Evolutionary conservation across 2,329 filamentous ascomycete genomes (phyloP).

Genomic region (Aspergillus spinulosporus): DNA sequence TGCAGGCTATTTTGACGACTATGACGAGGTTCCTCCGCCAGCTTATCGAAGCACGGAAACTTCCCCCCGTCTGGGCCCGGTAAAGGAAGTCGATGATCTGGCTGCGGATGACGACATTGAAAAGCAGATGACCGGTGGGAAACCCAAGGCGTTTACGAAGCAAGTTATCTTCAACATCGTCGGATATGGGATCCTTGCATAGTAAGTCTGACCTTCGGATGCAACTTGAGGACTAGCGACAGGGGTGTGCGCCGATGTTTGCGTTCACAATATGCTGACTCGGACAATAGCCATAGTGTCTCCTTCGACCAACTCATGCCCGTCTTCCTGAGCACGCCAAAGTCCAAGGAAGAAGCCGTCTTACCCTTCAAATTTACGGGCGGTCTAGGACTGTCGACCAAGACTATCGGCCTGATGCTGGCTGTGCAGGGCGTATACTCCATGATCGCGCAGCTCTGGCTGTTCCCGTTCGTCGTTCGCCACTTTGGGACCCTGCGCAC

Average conservation of each 20-base stretch:
- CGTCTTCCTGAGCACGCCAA: constrained; percentile 77
- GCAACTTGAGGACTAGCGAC: constrained; percentile 1
- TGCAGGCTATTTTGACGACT: constrained; percentile 57
- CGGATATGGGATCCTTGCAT: constrained; percentile 88
- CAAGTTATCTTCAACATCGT: constrained; percentile 85
- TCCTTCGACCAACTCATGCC: constrained; percentile 93
- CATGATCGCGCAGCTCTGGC: constrained; percentile 77
- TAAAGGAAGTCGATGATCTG: constrained; percentile 31
- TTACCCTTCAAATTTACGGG: constrained; percentile 88
- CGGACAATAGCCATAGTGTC: constrained; percentile 76
- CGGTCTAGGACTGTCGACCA: constrained; percentile 79
- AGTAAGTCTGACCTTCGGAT: constrained; percentile 63
- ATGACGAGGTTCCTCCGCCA: constrained; percentile 64
- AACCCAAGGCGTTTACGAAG: constrained; percentile 70
- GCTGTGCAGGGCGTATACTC: constrained; percentile 88
- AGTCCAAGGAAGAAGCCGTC: constrained; percentile 50
- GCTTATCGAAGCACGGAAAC: constrained; percentile 64
- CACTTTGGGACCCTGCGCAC: constrained; percentile 75
- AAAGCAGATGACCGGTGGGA: constrained; percentile 43
- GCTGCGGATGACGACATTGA: constrained; percentile 43
- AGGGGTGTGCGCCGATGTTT: background rate
- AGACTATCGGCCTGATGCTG: constrained; percentile 82
- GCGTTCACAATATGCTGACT: constrained; percentile 29
- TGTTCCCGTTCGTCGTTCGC: constrained; percentile 77
- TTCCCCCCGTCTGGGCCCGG: constrained; percentile 52